Conservation (phyloP, 108 stramenopile species). For the Fistulifera solaris region DNA sequence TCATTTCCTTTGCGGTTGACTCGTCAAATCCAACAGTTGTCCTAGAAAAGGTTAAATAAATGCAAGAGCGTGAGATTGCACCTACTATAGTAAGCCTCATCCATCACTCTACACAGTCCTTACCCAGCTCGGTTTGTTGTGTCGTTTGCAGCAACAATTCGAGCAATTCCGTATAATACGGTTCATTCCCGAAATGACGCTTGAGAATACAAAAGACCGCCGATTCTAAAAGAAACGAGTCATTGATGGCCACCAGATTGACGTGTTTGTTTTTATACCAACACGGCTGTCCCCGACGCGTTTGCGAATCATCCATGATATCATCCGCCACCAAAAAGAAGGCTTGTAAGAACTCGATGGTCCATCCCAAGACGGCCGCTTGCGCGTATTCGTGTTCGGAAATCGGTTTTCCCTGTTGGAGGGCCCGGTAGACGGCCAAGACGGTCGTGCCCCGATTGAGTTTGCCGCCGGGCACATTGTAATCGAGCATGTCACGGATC, state of each 20-base stretch:
- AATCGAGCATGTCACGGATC: slow-evolving; percentile 68
- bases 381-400: slow-evolving; percentile 3
- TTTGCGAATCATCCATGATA: slow-evolving; percentile 95
- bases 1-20: slow-evolving; percentile 4
- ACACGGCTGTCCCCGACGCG: slow-evolving; percentile 96
- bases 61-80: slow-evolving; percentile 37
- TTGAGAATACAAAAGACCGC: slow-evolving; percentile 83
- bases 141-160: slow-evolving; percentile 57
- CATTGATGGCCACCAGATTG: slow-evolving; percentile 51
- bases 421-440: slow-evolving; percentile 18
- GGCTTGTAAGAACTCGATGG: slow-evolving; percentile 93
- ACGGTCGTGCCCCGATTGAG: slow-evolving; percentile 84
- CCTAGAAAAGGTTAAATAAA: slow-evolving; percentile 27
- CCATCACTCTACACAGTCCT: too few relatives aligned
- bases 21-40: slow-evolving; percentile 84
- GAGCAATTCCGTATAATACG: slow-evolving; percentile 37
- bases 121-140: slow-evolving; percentile 84
- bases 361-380: slow-evolving; percentile 88
- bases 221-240: slow-evolving; percentile 87
- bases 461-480: slow-evolving; percentile 93
- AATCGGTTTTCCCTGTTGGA: slow-evolving; percentile 4
- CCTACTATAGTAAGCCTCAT: slow-evolving; percentile 18
- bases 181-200: slow-evolving; percentile 39
- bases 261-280: slow-evolving; percentile 77
- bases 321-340: slow-evolving; percentile 98